These are phyloP conservation scores for Aspergillus sp. DNA, from an alignment of 2,329 filamentous ascomycete species.

Conservation along the genomic window DNA sequence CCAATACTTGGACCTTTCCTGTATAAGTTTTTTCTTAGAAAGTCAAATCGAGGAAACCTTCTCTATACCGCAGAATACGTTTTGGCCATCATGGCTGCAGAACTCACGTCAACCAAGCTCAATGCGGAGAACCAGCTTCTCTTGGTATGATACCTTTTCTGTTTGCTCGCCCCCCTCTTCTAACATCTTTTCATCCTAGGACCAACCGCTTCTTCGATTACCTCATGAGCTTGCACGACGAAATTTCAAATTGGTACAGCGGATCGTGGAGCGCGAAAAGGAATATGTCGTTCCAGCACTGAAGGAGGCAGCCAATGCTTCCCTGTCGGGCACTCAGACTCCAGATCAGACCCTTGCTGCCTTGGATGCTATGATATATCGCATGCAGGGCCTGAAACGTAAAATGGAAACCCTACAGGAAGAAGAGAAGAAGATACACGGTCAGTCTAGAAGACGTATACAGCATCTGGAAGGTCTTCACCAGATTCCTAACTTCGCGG, in stretches of 20 bases:
- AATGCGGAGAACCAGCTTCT: constrained; percentile 48
- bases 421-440: constrained; percentile 74
- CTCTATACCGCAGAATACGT: neutral
- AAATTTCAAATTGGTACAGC: constrained; percentile 76
- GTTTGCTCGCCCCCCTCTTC: constrained; percentile 4
- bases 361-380: constrained; percentile 77
- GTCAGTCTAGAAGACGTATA: constrained; percentile 70
- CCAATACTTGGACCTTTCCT: no score
- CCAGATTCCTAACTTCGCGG: constrained; percentile 72
- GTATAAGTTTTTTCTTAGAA: no score
- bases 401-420: constrained; percentile 74
- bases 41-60: neutral
- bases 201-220: constrained; percentile 88
- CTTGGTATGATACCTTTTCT: constrained; percentile 29
- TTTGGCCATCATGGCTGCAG: constrained; percentile 31
- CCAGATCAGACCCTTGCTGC: constrained; percentile 71
- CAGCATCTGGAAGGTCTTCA: constrained; percentile 78
- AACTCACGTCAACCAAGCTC: constrained; percentile 44
- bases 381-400: constrained; percentile 81
- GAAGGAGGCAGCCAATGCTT: constrained; percentile 54
- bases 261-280: constrained; percentile 43
- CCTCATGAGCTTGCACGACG: constrained; percentile 89
- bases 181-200: constrained; percentile 46
- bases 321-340: constrained; percentile 57
- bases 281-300: constrained; percentile 45